These are phyloP conservation scores for Colletotrichum truncatum DNA, from an alignment of 2,329 filamentous ascomycete genomes.

Conservation along the genomic window DNA sequence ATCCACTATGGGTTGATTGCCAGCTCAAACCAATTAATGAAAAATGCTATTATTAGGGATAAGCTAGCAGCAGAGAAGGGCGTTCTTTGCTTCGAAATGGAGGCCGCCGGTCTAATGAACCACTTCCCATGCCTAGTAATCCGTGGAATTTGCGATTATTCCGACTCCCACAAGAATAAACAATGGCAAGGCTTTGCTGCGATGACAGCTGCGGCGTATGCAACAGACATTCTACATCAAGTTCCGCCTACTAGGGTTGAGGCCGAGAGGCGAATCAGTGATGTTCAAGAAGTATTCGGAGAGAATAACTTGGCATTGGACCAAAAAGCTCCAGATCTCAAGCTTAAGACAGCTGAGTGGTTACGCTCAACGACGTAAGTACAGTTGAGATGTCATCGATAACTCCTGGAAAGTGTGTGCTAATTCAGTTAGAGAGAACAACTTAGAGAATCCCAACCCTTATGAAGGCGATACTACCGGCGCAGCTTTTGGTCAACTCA, in stretches of 20 bases:
- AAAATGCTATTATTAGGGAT: constrained; percentile 42
- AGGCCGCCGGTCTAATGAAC: constrained; percentile 39
- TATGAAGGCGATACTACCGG: no score
- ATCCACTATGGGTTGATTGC: constrained; percentile 38
- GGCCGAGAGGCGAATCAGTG: constrained; percentile 18
- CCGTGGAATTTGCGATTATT: constrained; percentile 51
- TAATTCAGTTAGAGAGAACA: no score
- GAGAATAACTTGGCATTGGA: no score
- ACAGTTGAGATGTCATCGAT: no score
- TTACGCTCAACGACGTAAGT: no score
- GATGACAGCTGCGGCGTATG: constrained; percentile 41
- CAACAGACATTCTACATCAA: constrained; percentile 18
- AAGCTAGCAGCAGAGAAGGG: constrained; percentile 30
- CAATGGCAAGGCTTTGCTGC: constrained; percentile 47
- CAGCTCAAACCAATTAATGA: constrained; percentile 47
- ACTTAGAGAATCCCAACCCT: no score
- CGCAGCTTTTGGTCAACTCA: no score
- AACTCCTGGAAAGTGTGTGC: no score
- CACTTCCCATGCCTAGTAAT: constrained; percentile 45
- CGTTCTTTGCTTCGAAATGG: constrained; percentile 41
- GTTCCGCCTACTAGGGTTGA: constrained; percentile 30
- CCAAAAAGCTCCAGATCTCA: no score
- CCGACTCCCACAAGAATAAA: constrained; percentile 49
- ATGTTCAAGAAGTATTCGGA: no score
- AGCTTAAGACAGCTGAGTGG: no score